phyloP scores from a whole-genome alignment of 257 asterid genomes.

The Rubia yunnanensis region DNA sequence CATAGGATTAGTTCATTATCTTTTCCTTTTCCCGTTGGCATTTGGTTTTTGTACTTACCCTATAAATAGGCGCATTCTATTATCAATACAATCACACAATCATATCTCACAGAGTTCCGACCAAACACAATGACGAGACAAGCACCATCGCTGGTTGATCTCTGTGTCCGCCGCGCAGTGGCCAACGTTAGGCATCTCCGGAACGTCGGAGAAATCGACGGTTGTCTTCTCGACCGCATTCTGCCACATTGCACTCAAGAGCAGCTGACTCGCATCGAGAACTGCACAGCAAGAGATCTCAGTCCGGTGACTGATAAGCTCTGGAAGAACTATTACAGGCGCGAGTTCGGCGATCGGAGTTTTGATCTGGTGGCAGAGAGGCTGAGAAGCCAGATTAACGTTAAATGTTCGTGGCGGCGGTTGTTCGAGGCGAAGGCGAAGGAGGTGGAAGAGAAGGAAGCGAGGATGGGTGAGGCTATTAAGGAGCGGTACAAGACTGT shows the following conservation, averaged over 20 bases:
- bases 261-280: slow-evolving; percentile 66
- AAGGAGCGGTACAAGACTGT: slow-evolving; percentile 49
- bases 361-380: slow-evolving; percentile 32
- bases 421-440: slow-evolving; percentile 58
- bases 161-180: slow-evolving; percentile 60
- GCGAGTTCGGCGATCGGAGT: slow-evolving; percentile 46
- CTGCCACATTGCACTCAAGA: slow-evolving; percentile 67
- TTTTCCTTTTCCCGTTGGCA: too few relatives aligned
- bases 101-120: too few relatives aligned
- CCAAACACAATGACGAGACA: not conserved
- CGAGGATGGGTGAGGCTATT: slow-evolving; percentile 39
- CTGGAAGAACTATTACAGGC: slow-evolving; percentile 62
- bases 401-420: slow-evolving; percentile 50
- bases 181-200: slow-evolving; percentile 74
- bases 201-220: slow-evolving; percentile 77
- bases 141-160: slow-evolving; percentile 69
- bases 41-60: too few relatives aligned
- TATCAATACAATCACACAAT: too few relatives aligned
- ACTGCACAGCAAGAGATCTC: slow-evolving; percentile 71
- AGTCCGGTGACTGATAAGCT: slow-evolving; percentile 60
- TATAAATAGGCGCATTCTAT: too few relatives aligned
- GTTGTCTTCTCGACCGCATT: slow-evolving; percentile 65
- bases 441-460: slow-evolving; percentile 50
- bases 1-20: too few relatives aligned
- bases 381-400: slow-evolving; percentile 38